These are phyloP conservation scores for Zoysia pacifica DNA, from an alignment of 176 grass and related monocot species.

Conservation along the genomic window DNA sequence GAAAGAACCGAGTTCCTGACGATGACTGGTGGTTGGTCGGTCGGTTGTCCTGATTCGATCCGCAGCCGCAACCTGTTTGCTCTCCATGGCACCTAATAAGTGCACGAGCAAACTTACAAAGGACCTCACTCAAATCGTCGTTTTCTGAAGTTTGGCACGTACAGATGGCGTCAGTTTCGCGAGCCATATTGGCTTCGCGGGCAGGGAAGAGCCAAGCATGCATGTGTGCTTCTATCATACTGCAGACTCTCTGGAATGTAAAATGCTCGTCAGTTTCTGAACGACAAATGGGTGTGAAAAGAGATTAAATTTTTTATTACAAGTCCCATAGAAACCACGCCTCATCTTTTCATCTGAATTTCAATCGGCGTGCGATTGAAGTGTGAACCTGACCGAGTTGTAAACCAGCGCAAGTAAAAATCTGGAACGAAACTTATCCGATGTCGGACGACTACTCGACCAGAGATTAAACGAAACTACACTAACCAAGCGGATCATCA, in stretches of 20 bases:
- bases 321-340: too few species aligned
- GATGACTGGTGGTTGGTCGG: constrained; percentile 1
- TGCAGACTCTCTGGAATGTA: neutral
- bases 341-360: neutral
- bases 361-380: neutral
- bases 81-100: neutral
- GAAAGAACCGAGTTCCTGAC: constrained; percentile 12
- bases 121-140: neutral
- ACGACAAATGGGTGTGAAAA: too few species aligned
- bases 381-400: constrained; percentile 30
- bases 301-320: too few species aligned
- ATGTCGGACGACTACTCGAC: neutral
- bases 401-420: neutral
- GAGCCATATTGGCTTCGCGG: neutral
- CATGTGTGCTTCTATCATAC: neutral
- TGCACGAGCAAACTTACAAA: neutral
- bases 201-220: neutral
- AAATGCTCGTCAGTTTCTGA: neutral
- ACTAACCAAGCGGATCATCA: neutral
- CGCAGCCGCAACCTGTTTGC: neutral
- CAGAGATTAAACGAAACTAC: neutral
- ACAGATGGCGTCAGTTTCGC: neutral
- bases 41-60: constrained; percentile 27
- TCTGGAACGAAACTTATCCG: constrained; percentile 12
- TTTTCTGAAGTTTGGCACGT: neutral